Evolutionary conservation across 2,329 filamentous ascomycete species (phyloP).

Genomic region (Talaromyces sp.): DNA sequence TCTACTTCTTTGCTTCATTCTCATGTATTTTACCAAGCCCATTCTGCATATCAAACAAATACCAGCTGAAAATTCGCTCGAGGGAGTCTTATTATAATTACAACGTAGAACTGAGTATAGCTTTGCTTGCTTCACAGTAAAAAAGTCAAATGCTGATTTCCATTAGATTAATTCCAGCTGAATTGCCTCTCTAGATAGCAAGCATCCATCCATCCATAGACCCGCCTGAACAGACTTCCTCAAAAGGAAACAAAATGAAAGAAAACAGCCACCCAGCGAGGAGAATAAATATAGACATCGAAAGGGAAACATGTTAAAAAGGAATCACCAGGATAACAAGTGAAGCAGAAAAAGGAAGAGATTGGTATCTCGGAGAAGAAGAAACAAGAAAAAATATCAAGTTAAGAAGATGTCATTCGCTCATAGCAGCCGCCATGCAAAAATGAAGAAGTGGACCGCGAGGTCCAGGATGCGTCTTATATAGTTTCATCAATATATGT

Average conservation of each 20-base stretch:
- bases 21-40: not conserved
- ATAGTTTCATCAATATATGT: conserved; percentile 1
- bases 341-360: not conserved
- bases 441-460: conserved; percentile 16
- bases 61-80: not conserved
- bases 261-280: not conserved
- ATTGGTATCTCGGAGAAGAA: conserved; percentile 10
- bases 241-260: not conserved
- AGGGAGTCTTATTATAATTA: not conserved
- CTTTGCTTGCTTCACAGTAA: not conserved
- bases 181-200: not conserved
- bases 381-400: not conserved
- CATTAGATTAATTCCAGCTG: not conserved
- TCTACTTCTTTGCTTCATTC: not conserved
- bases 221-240: conserved; percentile 16
- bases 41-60: not conserved
- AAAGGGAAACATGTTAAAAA: not conserved
- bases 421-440: conserved; percentile 12
- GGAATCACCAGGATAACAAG: not conserved
- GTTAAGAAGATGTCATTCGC: not conserved
- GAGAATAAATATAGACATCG: not conserved
- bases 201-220: conserved; percentile 15
- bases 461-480: conserved; percentile 21
- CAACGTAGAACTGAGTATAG: not conserved
- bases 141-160: not conserved